A percentile compares a stretch with the other conserved stretches of the same genome.
These are phyloP conservation scores for Solanum chacoense DNA, from an alignment of 305 asterid genomes.

Conservation along the genomic window DNA sequence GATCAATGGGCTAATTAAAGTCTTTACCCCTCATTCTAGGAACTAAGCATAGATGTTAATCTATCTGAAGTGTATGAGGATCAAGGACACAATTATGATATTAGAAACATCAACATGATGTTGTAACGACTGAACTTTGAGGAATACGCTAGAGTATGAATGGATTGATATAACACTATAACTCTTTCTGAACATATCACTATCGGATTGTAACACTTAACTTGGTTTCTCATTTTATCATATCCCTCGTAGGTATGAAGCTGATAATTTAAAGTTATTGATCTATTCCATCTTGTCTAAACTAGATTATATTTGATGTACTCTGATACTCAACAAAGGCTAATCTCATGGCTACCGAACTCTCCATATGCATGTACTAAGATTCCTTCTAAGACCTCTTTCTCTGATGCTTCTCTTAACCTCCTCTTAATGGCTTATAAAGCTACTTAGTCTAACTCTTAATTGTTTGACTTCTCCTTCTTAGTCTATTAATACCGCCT, in stretches of 20 bases:
- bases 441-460: neutral
- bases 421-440: neutral
- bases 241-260: neutral
- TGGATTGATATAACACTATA: too few relatives aligned
- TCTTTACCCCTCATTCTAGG: neutral
- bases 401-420: neutral
- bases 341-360: neutral
- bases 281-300: neutral
- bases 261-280: neutral
- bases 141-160: neutral
- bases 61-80: neutral
- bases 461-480: neutral
- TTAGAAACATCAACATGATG: neutral
- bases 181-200: neutral
- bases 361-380: neutral
- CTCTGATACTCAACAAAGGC: neutral
- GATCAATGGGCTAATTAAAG: neutral
- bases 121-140: neutral
- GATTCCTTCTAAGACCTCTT: neutral
- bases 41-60: neutral
- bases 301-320: neutral
- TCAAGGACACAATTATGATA: neutral
- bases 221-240: neutral
- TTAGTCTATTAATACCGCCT: neutral
- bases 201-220: neutral